These are phyloP conservation scores for Rehmannia glutinosa DNA, from an alignment of 257 asterid species.

Conservation along the genomic window DNA sequence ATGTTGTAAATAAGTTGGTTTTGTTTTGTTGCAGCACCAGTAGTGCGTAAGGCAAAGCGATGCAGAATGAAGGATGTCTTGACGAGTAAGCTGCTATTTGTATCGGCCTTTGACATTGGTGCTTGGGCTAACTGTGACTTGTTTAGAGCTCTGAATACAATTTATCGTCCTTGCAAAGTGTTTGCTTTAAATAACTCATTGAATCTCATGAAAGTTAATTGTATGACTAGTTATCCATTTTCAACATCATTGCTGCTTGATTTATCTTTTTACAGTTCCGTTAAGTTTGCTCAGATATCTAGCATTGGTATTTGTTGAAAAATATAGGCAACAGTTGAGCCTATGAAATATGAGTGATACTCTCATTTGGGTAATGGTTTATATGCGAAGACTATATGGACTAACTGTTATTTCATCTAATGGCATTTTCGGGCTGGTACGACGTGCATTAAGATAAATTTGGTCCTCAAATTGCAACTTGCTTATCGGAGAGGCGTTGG, in stretches of 20 bases:
- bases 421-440: too few relatives aligned
- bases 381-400: too few relatives aligned
- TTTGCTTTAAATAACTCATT: not conserved
- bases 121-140: constrained; percentile 19
- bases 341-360: not conserved
- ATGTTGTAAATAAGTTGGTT: too few relatives aligned
- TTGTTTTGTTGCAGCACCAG: constrained; percentile 25
- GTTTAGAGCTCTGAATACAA: constrained; percentile 18
- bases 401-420: too few relatives aligned
- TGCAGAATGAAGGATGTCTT: constrained; percentile 8
- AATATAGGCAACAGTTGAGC: not conserved
- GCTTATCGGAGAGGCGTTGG: too few relatives aligned
- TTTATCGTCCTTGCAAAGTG: constrained; percentile 3
- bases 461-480: too few relatives aligned
- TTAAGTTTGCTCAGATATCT: not conserved
- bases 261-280: not conserved
- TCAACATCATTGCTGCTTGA: not conserved
- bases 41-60: not conserved
- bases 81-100: not conserved
- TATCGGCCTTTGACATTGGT: not conserved
- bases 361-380: too few relatives aligned
- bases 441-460: too few relatives aligned
- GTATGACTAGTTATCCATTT: not conserved
- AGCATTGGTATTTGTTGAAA: not conserved
- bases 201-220: not conserved